These are phyloP conservation scores for Aurantiochytrium sp. DNA, from an alignment of 108 stramenopile species.

Conservation along the genomic window DNA sequence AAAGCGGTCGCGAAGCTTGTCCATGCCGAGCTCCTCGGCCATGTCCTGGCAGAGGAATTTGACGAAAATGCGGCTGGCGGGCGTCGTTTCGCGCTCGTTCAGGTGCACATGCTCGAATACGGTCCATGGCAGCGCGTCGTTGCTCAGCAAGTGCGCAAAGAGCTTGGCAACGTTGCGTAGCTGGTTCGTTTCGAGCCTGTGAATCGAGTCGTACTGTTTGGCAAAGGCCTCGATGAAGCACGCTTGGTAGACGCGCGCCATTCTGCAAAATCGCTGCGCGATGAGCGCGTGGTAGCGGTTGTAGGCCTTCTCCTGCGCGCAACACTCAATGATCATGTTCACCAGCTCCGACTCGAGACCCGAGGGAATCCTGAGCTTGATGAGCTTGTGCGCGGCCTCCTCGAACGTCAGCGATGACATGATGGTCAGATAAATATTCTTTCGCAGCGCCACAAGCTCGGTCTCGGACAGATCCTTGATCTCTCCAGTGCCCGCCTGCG, in stretches of 20 bases:
- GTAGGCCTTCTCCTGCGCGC: conserved; percentile 92
- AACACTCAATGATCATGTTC: conserved; percentile 94
- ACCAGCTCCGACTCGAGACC: conserved; percentile 62
- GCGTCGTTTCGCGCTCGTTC: conserved; percentile 94
- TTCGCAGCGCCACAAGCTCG: conserved; percentile 90
- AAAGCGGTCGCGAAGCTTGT: conserved; percentile 75
- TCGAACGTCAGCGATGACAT: conserved; percentile 97
- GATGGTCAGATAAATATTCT: conserved; percentile 96
- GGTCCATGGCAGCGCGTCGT: conserved; percentile 94
- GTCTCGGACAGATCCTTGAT: conserved; percentile 50
- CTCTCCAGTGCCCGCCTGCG: neutral
- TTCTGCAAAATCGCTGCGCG: conserved; percentile 83
- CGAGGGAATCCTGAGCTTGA: conserved; percentile 81
- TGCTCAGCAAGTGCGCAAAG: conserved; percentile 93
- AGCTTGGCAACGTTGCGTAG: conserved; percentile 96
- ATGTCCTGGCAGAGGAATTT: conserved; percentile 95
- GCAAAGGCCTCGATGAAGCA: conserved; percentile 79
- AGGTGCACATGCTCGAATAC: conserved; percentile 77
- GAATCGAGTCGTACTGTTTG: conserved; percentile 82
- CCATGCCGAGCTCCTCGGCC: conserved; percentile 87
- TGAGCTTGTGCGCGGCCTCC: conserved; percentile 95
- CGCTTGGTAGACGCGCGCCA: conserved; percentile 76
- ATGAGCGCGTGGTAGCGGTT: conserved; percentile 90
- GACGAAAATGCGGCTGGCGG: conserved; percentile 91
- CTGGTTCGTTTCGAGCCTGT: conserved; percentile 96